These are phyloP conservation scores for Hanseniaspora mollemarum DNA, from an alignment of 805 yeast species.

Conservation along the genomic window DNA sequence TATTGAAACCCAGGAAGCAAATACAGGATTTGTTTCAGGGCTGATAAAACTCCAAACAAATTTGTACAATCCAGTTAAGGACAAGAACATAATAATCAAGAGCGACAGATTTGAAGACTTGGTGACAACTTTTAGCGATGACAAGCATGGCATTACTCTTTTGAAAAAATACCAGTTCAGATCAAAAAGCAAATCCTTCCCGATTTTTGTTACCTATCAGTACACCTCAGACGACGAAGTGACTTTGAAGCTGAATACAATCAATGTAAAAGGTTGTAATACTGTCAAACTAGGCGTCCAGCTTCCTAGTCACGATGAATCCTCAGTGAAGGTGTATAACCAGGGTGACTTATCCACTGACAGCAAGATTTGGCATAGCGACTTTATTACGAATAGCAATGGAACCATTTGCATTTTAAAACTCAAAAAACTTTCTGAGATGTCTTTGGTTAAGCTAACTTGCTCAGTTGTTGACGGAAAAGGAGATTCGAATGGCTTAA, in stretches of 20 bases:
- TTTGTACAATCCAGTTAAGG: not conserved
- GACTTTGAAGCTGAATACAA: conserved; percentile 8
- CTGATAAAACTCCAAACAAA: conserved; percentile 5
- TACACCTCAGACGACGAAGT: conserved; percentile 8
- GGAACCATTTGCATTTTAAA: conserved; percentile 10
- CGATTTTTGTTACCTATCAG: conserved; percentile 5
- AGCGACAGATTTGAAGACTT: conserved; percentile 13
- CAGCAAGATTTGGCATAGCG: conserved; percentile 6
- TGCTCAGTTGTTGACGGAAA: conserved; percentile 10
- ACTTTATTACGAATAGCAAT: not conserved
- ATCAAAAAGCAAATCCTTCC: not conserved
- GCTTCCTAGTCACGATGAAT: not conserved
- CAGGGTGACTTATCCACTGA: conserved; percentile 5
- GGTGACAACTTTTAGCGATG: not conserved
- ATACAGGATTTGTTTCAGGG: not conserved
- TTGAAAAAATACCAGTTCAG: conserved; percentile 5
- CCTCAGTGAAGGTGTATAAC: conserved; percentile 5
- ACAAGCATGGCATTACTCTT: conserved; percentile 6
- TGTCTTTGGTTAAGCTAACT: not conserved
- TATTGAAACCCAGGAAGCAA: conserved; percentile 1
- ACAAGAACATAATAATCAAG: not conserved
- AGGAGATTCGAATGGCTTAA: conserved; percentile 8
- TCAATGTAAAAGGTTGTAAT: not conserved
- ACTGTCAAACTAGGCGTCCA: not conserved
- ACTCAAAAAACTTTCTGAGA: not conserved